Conservation (phyloP, 192 early-diverging fungal genomes). For the Umbelopsis ramanniana region DNA sequence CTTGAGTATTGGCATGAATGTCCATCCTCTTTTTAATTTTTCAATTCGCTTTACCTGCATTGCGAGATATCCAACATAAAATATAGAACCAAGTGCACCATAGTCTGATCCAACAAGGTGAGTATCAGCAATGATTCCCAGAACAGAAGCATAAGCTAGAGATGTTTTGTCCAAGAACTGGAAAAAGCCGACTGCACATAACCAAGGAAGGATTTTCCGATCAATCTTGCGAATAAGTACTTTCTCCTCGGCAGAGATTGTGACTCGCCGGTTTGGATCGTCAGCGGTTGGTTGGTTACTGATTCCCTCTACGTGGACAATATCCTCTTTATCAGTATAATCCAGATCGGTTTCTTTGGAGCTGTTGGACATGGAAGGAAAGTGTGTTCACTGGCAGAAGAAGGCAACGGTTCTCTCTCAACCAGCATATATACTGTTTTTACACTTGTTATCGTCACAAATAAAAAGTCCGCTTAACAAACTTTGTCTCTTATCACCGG, state of each 20-base stretch:
- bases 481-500: not conserved
- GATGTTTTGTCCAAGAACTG: constrained; percentile 39
- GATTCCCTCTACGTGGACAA: not conserved
- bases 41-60: constrained; percentile 1
- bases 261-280: not conserved
- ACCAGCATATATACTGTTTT: not conserved
- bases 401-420: not conserved
- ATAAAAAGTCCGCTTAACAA: constrained; percentile 4
- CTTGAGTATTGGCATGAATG: not conserved
- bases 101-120: constrained; percentile 18
- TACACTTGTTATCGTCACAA: not conserved
- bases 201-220: constrained; percentile 25
- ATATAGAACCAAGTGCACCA: constrained; percentile 27
- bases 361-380: not conserved
- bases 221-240: constrained; percentile 30
- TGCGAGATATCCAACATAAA: constrained; percentile 29
- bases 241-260: constrained; percentile 14
- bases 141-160: constrained; percentile 11
- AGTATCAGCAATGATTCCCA: constrained; percentile 28
- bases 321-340: not conserved
- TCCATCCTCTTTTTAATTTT: too few relatives aligned
- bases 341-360: not conserved
- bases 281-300: not conserved
- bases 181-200: constrained; percentile 30
- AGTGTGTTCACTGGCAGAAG: not conserved